Evolutionary conservation across 306 rosid species (phyloP), one percentile per base, ranked within the genome.

Genomic region (Vigna mungo): DNA sequence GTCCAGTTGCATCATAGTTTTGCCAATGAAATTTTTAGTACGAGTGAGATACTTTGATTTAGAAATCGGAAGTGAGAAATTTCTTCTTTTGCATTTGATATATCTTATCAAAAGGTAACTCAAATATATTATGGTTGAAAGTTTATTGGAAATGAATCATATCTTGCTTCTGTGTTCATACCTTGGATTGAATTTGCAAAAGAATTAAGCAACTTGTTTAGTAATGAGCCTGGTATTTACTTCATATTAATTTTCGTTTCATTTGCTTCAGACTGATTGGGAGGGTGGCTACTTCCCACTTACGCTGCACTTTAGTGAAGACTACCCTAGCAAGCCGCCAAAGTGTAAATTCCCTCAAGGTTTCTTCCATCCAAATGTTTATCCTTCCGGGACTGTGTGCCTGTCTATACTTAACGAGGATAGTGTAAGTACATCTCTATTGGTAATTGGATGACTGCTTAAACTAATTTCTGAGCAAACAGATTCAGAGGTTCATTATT

Each of bases 261-360:
- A 62, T 43, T 32, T 86, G 20, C 58, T 88, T 87, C 90, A 95
- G 98, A 95, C 98, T 82, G 97, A 95, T 71, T 95, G 98, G 98
- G 98, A 95, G 76, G 97, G 96, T 70, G 98, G 98, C 30, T 95
- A 39, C 83, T 95, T 89, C 82, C 98, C 98, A 25, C 93, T 92
- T 46, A 90, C 98, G 25, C 86, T 95, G 72, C 87, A 95, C 85
- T 95, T 95, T 82, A 95, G 97, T 88, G 98, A 95, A 79, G 98
- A 95, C 88, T 95, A 95, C 86, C 98, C 98, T 62, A 95, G 97
- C 88, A 95, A 95, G 88, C 98, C 98, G 60, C 98, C 98, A 0
- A 95, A 95, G 89, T 95, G 98, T 84, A 92, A 91, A 86, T 95
- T 95, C 51, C 97, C 97, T 0, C 91, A 83, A 88, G 96, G 96